Evolutionary conservation across 441 rosid genomes (phyloP).

Genomic region (Geranium incanum): DNA sequence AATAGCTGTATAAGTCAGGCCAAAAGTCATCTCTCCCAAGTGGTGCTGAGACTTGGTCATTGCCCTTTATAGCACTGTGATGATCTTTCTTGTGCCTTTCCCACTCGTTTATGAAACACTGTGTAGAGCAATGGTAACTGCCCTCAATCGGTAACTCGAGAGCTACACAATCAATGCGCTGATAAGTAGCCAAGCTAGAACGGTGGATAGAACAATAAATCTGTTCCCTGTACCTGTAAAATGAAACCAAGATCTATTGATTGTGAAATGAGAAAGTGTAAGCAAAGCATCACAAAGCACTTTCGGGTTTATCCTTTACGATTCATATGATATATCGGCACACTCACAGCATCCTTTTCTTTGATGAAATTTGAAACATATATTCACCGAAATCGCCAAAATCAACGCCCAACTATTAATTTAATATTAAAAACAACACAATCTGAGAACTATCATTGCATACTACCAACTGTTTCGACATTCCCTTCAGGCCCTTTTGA

Average conservation of each 20-base stretch:
- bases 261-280: neutral
- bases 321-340: neutral
- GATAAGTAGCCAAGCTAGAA: slow-evolving; percentile 37
- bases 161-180: slow-evolving; percentile 36
- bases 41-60: slow-evolving; percentile 20
- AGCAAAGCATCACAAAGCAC: neutral
- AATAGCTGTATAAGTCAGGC: slow-evolving; percentile 26
- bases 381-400: neutral
- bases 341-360: neutral
- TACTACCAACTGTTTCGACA: neutral
- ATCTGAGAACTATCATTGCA: neutral
- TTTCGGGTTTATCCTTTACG: neutral
- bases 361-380: neutral
- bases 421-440: neutral
- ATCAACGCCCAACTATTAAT: neutral
- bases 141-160: slow-evolving; percentile 29
- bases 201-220: slow-evolving; percentile 41
- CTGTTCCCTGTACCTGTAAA: slow-evolving; percentile 40
- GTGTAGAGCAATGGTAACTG: slow-evolving; percentile 39
- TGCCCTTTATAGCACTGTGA: slow-evolving; percentile 19
- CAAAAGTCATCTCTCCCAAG: slow-evolving; percentile 18
- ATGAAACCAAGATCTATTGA: neutral
- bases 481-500: neutral
- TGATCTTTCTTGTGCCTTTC: slow-evolving; percentile 34
- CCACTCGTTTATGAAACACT: slow-evolving; percentile 43